A percentile compares a stretch with the other conserved stretches of the same genome.
These are phyloP conservation scores for Xylaria sp. DNA, from an alignment of 2,329 filamentous ascomycete species.

Conservation along the genomic window DNA sequence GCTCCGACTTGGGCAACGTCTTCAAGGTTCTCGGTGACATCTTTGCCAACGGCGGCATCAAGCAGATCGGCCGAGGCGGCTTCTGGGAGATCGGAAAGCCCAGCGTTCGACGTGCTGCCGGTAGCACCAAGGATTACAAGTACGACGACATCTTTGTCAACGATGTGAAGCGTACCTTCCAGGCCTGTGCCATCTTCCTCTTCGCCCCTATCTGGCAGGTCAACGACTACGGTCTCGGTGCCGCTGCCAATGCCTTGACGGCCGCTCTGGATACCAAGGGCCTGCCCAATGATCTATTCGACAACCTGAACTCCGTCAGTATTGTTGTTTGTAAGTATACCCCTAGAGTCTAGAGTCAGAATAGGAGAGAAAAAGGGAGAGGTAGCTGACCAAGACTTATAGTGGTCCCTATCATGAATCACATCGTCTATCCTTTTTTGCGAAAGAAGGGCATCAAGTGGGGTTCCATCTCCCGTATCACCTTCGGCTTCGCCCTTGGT, in stretches of 20 bases:
- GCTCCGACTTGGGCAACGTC: slow-evolving; percentile 64
- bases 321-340: slow-evolving; percentile 45
- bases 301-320: slow-evolving; percentile 51
- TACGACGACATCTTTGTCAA: slow-evolving; percentile 70
- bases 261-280: slow-evolving; percentile 50
- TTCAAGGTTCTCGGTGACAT: slow-evolving; percentile 46
- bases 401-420: slow-evolving; percentile 48
- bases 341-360: too few relatives aligned
- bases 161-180: slow-evolving; percentile 61
- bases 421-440: slow-evolving; percentile 50
- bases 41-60: slow-evolving; percentile 41
- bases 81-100: slow-evolving; percentile 65
- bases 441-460: slow-evolving; percentile 46
- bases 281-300: slow-evolving; percentile 50
- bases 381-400: slow-evolving; percentile 18
- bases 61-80: slow-evolving; percentile 38
- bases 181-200: slow-evolving; percentile 60
- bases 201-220: slow-evolving; percentile 44
- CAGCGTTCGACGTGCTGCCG: slow-evolving; percentile 50
- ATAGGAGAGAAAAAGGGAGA: neutral
- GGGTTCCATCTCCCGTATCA: slow-evolving; percentile 52
- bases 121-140: slow-evolving; percentile 45
- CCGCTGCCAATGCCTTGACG: slow-evolving; percentile 48
- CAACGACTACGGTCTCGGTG: slow-evolving; percentile 50
- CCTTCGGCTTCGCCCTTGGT: slow-evolving; percentile 52